phyloP scores from a whole-genome alignment of 345 rosid species.

The Citrus hindsii region DNA sequence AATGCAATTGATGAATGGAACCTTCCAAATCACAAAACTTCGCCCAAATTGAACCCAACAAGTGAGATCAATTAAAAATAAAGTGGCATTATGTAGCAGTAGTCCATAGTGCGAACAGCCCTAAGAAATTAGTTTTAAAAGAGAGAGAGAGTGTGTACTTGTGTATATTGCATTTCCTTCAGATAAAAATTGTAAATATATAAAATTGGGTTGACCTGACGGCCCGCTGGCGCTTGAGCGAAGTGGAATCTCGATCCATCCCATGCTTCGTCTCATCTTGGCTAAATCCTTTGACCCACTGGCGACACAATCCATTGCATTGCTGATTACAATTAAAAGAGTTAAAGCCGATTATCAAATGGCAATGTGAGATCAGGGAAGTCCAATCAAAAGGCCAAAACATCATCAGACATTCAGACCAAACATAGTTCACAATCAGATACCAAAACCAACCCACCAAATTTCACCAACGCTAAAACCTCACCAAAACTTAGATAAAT shows the following conservation, averaged over 20 bases:
- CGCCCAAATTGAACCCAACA: not conserved
- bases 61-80: not conserved
- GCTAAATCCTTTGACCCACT: not conserved
- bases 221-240: too few species aligned
- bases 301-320: not conserved
- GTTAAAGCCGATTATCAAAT: not conserved
- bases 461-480: not conserved
- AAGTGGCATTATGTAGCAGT: too few species aligned
- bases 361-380: not conserved
- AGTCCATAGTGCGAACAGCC: too few species aligned
- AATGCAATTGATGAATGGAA: not conserved
- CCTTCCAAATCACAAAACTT: not conserved
- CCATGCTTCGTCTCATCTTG: not conserved
- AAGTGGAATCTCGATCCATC: too few species aligned
- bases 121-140: too few species aligned
- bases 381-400: not conserved
- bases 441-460: not conserved
- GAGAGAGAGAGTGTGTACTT: not conserved
- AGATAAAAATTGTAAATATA: not conserved
- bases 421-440: not conserved
- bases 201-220: not conserved
- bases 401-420: not conserved
- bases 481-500: not conserved
- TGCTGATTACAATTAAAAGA: not conserved
- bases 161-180: not conserved